Base-by-base conservation (phyloP, 352 stramenopile species). In the Aphanomyces cochlioides region DNA sequence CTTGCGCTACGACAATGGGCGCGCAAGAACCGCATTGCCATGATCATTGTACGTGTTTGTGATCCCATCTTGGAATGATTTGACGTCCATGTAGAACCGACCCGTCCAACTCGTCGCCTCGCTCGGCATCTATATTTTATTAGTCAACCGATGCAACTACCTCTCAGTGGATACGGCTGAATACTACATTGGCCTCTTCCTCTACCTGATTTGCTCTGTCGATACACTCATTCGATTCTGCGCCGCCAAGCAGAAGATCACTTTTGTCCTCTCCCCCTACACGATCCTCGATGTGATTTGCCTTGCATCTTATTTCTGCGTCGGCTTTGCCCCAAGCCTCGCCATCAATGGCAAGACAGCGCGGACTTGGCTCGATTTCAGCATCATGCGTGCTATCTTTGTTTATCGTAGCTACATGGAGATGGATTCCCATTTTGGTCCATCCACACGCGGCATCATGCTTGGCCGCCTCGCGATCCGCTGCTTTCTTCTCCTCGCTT, bases 361-460 rank as follows among this genome's bases (percentile, higher is more conserved):
- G 17, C 84, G 87, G 17, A 87, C 87, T 59, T 95, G 88, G 77
- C 80, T 95, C 67, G 87, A 95, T 67, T 92, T 95, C 56, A 93
- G 85, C 12, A 83, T 95, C 73, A 92, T 92, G 84, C 81, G 87
- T 0, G 77, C 85, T 1, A 79, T 90, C 15, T 95, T 93, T 72
- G 90, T 95, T 40, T 68, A 92, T 41, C 77, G 82, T 43, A 93
- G 85, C 72, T 95, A 90, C 75, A 54, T 91, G 41, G 87, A 95
- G 67, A 93, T 95, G 83, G 87, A 95, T 60, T 84, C 78, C 7
- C 83, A 90, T 58, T 72, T 95, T 28, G 84, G 83, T 15, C 75
- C 73, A 47, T 84, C 84, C 4, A 87, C 83, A 15, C 90, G 88
- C 67, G 84, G 77, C 48, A 90, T 80, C 81, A 95, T 93, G 87